phyloP scores from a whole-genome alignment of 2,329 filamentous ascomycete genomes.

The Exophiala spinifera region DNA sequence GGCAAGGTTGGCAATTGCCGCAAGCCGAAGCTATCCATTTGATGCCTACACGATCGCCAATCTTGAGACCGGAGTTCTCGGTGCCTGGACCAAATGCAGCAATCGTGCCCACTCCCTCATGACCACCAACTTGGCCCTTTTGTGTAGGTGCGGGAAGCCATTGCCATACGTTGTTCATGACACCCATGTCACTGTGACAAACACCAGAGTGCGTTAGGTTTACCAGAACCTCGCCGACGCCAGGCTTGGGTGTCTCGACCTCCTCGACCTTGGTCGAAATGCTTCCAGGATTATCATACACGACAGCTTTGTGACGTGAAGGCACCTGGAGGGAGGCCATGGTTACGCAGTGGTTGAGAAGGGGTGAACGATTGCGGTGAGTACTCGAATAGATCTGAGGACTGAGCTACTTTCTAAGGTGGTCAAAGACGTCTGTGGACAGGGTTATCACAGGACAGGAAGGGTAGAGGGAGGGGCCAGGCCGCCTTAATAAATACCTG shows the following conservation, averaged over 20 bases:
- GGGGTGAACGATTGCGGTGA: neutral
- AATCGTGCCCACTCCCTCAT: constrained; percentile 65
- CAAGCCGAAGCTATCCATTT: constrained; percentile 64
- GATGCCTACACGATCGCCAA: constrained; percentile 68
- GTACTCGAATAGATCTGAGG: neutral
- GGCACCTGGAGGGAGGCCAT: constrained; percentile 47
- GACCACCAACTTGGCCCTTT: constrained; percentile 63
- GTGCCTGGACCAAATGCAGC: constrained; percentile 63
- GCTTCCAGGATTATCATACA: constrained; percentile 64
- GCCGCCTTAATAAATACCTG: neutral
- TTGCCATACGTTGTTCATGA: constrained; percentile 51
- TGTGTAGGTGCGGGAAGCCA: constrained; percentile 58
- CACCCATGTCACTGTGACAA: constrained; percentile 61
- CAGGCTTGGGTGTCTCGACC: constrained; percentile 63
- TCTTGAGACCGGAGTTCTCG: constrained; percentile 50
- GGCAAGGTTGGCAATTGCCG: constrained; percentile 53
- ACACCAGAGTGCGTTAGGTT: constrained; percentile 64
- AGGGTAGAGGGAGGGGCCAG: neutral
- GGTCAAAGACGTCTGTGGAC: neutral
- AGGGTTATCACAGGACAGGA: neutral
- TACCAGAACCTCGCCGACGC: constrained; percentile 60
- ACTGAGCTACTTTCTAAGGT: neutral
- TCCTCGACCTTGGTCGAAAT: constrained; percentile 64
- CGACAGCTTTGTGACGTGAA: constrained; percentile 59
- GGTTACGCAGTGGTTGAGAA: constrained; percentile 3